Evolutionary conservation across 257 asterid genomes (phyloP), one percentile per base, ranked within the genome.

Genomic region (Solanum sejunctum): DNA sequence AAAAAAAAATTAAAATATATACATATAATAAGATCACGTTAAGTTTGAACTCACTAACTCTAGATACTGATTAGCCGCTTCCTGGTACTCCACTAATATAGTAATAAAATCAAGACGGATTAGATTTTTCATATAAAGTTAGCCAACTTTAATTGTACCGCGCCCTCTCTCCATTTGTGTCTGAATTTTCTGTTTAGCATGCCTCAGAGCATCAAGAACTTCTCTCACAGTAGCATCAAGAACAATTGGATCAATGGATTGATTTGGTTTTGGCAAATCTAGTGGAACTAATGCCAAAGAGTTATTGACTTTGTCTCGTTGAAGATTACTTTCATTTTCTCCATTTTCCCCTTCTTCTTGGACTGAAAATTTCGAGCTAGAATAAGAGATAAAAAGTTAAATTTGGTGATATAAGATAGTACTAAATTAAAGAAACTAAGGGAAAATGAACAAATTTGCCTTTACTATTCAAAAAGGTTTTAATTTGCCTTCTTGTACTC

Each of bases 191-290:
- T 93, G 94, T 84, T 89, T 94, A 15, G 94, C 97, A 15, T 83
- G 90, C 83, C 90, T 90, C 17, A 95, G 80, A 10, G 94, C 88
- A 85, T 88, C 89, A 15, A 94, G 88, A 51, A 90, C 94, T 85
- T 92, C 91, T 85, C 85, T 91, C 77, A 93, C 98, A 11, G 96
- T 88, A 12, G 91, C 87, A 88, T 93, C 98, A 83, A 94, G 95
- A 63, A 90, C 91, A 64, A 81, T 91, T 26, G 95, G 94, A 89
- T 93, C 94, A 73, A 91, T 54, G 8, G 55, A 47, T 58, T 52
- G 77, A 26, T 79, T 69, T 75, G 80, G 49, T 81, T 89, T 86
- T 10, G 81, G 90, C 55, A 45, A 77, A 66, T 87, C 91, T 11
- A 92, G 15, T 12, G 57, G 18, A 32, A 93, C 92, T 41, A 96